Percentiles rank a stretch among this genome's conserved stretches.
phyloP scores from a whole-genome alignment of 2,329 filamentous ascomycete species.

The Akanthomyces lecanii region DNA sequence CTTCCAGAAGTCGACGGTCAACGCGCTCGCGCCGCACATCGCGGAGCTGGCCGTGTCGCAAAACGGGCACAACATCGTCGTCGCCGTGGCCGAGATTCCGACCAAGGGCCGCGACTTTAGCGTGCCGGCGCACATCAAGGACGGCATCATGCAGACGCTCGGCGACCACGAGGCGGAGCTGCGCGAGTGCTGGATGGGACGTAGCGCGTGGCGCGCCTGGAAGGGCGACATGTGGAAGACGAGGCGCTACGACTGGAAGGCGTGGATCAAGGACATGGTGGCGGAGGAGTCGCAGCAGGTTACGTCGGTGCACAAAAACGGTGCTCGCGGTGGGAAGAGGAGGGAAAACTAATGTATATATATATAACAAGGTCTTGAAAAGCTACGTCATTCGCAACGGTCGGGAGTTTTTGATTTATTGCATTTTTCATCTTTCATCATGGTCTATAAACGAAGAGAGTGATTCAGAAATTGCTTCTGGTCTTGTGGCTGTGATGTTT shows the following conservation, averaged over 20 bases:
- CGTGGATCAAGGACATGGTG: conserved; percentile 51
- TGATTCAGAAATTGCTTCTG: too few relatives aligned
- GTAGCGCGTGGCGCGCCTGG: conserved; percentile 55
- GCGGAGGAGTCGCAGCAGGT: conserved; percentile 15
- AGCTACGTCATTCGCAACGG: background rate
- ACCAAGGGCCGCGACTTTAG: conserved; percentile 45
- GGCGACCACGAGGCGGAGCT: conserved; percentile 45
- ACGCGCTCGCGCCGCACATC: conserved; percentile 40
- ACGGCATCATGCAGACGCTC: conserved; percentile 48
- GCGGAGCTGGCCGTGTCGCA: conserved; percentile 46
- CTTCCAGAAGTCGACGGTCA: conserved; percentile 54
- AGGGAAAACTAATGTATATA: background rate
- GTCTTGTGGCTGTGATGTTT: too few relatives aligned
- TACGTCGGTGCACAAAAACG: conserved; percentile 1
- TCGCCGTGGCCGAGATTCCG: conserved; percentile 46
- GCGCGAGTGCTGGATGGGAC: conserved; percentile 50
- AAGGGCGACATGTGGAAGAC: conserved; percentile 55
- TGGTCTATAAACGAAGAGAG: background rate
- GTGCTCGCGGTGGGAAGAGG: background rate
- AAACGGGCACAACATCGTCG: conserved; percentile 49
- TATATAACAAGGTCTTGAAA: background rate
- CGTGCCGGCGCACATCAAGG: conserved; percentile 56
- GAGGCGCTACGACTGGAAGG: conserved; percentile 50
- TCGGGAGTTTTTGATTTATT: background rate
- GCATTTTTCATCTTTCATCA: background rate